A percentile compares a stretch with the other conserved stretches of the same genome.
Evolutionary conservation across 495 filamentous ascomycete species (phyloP).

Genomic region (Penicillium cinerascens): DNA sequence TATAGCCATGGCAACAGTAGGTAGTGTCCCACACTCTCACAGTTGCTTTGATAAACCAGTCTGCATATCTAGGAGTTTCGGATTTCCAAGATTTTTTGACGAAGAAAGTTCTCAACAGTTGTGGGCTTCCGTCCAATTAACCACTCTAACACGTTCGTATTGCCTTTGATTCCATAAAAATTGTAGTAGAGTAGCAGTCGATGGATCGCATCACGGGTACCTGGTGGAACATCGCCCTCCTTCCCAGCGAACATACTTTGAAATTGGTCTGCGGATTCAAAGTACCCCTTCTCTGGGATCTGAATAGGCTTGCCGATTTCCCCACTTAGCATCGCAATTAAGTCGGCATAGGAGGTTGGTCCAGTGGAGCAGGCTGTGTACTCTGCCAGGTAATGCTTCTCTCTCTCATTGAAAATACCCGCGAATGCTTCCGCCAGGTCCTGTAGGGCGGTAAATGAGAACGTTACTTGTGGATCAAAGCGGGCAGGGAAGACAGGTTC

Average conservation of each 20-base stretch:
- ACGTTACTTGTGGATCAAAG: slow-evolving; percentile 17
- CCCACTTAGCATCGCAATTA: not conserved
- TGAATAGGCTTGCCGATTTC: slow-evolving; percentile 15
- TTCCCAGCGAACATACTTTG: slow-evolving; percentile 2
- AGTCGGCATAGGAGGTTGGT: slow-evolving; percentile 7
- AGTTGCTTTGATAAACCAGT: too few species aligned
- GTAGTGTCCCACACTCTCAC: too few species aligned
- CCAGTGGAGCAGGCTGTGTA: slow-evolving; percentile 30
- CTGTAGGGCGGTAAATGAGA: slow-evolving; percentile 19
- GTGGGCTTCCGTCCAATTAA: slow-evolving; percentile 28
- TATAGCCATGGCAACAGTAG: too few species aligned
- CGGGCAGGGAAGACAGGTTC: slow-evolving; percentile 6
- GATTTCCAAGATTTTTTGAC: too few species aligned
- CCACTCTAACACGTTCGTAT: slow-evolving; percentile 32
- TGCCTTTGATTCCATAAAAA: slow-evolving; percentile 28
- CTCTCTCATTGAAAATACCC: slow-evolving; percentile 23
- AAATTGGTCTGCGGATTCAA: too few species aligned
- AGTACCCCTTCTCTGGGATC: slow-evolving; percentile 4
- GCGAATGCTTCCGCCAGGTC: slow-evolving; percentile 24
- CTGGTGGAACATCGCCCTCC: slow-evolving; percentile 3
- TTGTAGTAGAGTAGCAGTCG: slow-evolving; percentile 32
- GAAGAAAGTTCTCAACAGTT: not conserved
- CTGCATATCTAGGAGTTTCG: too few species aligned
- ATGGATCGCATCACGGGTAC: slow-evolving; percentile 21
- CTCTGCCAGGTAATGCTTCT: slow-evolving; percentile 26